These are phyloP conservation scores for Medicago truncatula DNA, from an alignment of 306 rosid species.

Conservation along the genomic window MtrunA17r5.0-ANR NC_053044.1:53743001-53743500, in stretches of 20 bases:
- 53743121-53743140: conserved; percentile 26
- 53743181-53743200: not conserved
- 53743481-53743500: conserved; percentile 49
- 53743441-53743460: conserved; percentile 5
- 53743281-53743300: conserved; percentile 42
- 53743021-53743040: not conserved
- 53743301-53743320: conserved; percentile 40
- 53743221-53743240: conserved; percentile 38
- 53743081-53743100: conserved; percentile 8
- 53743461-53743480: conserved; percentile 40
- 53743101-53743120: conserved; percentile 29
- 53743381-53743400: conserved; percentile 44
- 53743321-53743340: conserved; percentile 40
- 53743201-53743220: conserved; percentile 47
- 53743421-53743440: conserved; percentile 40
- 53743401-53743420: conserved; percentile 43
- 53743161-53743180: not conserved
- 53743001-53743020: not conserved
- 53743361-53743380: conserved; percentile 39
- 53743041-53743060: not conserved
- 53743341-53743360: conserved; percentile 37
- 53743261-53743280: conserved; percentile 44
- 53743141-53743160: not conserved
- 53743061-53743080: not conserved
- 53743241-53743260: conserved; percentile 48